phyloP scores from a whole-genome alignment of 192 early-diverging fungal species.

The Coemansia guatemalensis region DNA sequence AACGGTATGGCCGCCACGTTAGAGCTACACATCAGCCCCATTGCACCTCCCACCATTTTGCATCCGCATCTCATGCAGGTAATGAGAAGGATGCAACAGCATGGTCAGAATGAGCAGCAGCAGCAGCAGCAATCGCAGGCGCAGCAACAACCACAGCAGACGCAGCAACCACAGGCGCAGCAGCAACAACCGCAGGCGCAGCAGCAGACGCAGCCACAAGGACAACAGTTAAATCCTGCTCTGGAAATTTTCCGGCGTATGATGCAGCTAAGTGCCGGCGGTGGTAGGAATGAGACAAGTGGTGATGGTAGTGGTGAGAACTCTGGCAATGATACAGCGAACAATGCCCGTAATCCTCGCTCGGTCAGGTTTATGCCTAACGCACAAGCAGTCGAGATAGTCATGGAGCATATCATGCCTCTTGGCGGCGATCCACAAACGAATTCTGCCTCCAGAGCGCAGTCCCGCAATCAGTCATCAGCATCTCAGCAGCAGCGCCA shows the following conservation, averaged over 20 bases:
- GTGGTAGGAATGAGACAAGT: too few relatives aligned
- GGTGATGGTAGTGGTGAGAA: too few relatives aligned
- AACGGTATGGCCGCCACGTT: neutral
- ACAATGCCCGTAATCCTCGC: neutral
- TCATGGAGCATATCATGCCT: conserved; percentile 1
- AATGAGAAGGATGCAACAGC: neutral
- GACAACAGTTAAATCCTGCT: too few relatives aligned
- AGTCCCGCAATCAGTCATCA: too few relatives aligned
- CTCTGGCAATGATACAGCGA: neutral
- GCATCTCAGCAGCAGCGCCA: neutral
- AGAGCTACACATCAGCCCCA: conserved; percentile 3
- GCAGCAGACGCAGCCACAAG: conserved; percentile 1
- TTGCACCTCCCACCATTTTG: neutral
- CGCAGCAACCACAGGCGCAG: neutral
- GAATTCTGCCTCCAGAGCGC: neutral
- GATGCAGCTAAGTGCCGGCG: neutral
- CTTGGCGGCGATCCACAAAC: neutral
- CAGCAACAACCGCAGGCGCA: neutral
- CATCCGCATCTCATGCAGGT: too few relatives aligned
- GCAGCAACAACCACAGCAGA: neutral
- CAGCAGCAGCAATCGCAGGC: neutral
- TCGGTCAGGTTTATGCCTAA: conserved; percentile 1
- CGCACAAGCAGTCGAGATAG: neutral
- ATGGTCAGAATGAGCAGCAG: conserved; percentile 1
- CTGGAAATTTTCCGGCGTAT: neutral